Evolutionary conservation across 345 rosid genomes (phyloP), one percentile per base, ranked within the genome.

Genomic region (Murraya koenigii): DNA sequence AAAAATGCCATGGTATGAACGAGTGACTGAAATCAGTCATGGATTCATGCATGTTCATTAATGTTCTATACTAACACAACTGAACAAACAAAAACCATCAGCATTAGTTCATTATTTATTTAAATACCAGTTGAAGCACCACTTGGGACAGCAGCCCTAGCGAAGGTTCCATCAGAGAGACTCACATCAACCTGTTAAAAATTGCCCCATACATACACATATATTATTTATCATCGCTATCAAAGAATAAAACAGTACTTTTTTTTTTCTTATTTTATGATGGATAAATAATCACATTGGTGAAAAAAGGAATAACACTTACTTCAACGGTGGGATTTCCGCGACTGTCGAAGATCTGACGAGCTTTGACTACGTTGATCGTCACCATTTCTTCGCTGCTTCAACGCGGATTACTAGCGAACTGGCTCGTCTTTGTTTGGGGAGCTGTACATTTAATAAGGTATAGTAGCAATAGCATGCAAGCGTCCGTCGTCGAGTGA

Each of bases 291-390:
- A 73, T 66, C 71, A 54, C 64, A 78, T 5, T 6, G 32, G 32
- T 41, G 75, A 55, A 22, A 61, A 32, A 69, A 3, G 32, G 66
- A 65, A 62, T 59, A 13, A 49, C 54, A 81, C 79, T n/a, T 68
- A 91, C 95, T 87, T 91, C 95, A 35, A 91, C 93, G 28, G 93
- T 91, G 15, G 93, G 95, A 75, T 89, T 88, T 66, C 93, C 93
- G 41, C 91, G 91, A 82, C 91, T 91, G 81, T 91, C 95, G 85
- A 87, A 91, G 85, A 91, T 91, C 89, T 89, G 95, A 74, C 93
- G 85, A 22, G 93, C 90, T 77, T 87, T 86, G 73, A 91, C 77
- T 60, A 13, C 69, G 59, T 75, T 82, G 69, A 85, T 82, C 17
- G 76, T 75, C 5, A 68, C 87, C 88, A 87, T 87, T 22, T 36